Percentiles rank a stretch among this genome's conserved stretches.
Conservation (phyloP, 202 grass and related monocot species). For the Cymbopogon flexuosus region DNA sequence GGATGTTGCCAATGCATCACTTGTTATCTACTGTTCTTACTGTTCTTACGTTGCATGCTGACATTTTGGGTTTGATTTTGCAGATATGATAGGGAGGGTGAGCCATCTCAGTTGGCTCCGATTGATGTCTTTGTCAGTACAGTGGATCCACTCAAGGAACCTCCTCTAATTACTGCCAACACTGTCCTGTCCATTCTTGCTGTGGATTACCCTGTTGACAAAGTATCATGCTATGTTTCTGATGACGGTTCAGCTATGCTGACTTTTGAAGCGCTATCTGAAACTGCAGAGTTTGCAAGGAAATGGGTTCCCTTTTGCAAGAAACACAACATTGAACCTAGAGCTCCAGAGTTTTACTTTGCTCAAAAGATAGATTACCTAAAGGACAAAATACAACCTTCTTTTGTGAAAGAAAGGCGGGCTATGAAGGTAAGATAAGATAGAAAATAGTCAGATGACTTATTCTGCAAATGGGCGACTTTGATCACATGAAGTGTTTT, state of each 20-base stretch:
- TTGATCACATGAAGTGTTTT: neutral
- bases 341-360: constrained; percentile 99
- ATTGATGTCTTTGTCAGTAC: constrained; percentile 98
- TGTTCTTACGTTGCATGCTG: neutral
- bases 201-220: constrained; percentile 88
- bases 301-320: constrained; percentile 96
- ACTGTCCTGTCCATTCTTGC: constrained; percentile 94
- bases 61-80: constrained; percentile 16
- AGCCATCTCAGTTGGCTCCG: constrained; percentile 80
- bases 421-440: constrained; percentile 83
- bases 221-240: constrained; percentile 94
- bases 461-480: neutral
- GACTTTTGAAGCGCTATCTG: constrained; percentile 79
- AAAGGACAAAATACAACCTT: constrained; percentile 95
- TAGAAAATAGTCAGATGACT: constrained; percentile 6
- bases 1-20: neutral
- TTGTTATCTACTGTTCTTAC: neutral
- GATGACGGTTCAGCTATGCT: constrained; percentile 97
- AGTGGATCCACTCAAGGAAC: constrained; percentile 82
- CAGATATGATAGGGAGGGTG: constrained; percentile 95
- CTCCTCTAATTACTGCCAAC: constrained; percentile 84
- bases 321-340: constrained; percentile 87
- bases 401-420: constrained; percentile 93
- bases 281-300: constrained; percentile 88
- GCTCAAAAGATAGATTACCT: constrained; percentile 98